Evolutionary conservation across 768 basidiomycete species (phyloP), one percentile per base, ranked within the genome.

Genomic region (Sporobolomyces pararoseus): DNA sequence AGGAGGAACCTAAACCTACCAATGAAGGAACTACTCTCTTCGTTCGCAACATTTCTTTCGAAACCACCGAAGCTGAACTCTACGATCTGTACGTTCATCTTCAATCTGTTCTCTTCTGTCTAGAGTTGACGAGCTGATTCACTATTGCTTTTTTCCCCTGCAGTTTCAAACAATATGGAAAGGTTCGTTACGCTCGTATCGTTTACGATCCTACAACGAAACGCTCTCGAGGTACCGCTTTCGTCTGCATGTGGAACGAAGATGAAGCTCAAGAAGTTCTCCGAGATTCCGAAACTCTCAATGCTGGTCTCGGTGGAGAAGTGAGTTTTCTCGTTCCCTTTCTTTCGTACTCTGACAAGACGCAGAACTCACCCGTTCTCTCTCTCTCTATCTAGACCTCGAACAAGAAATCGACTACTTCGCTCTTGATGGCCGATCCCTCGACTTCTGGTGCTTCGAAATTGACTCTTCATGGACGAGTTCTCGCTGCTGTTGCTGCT

Each of bases 161-260:
- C 73, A 96, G 94, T 34, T 96, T 99, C 82, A 89, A 92, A 29
- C 81, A 86, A 1, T 98, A 94, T 78, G 96, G 96, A 0, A 88
- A 91, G 7, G 82, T 99, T 23, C 89, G 93, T 29, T 99, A 98
- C 78, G 93, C 90, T 6, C 86, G 91, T 27, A 89, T 98, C 60
- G 89, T 94, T 0, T 82, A 92, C 79, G 96, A 98, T 74, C 83
- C 82, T 10, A 85, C 83, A 2, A 91, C 88, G 1, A 90, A 88
- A 23, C 87, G 93, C 53, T 92, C 95, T 29, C 84, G 92, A 53
- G 96, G 96, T 31, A 95, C 93, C 9, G 96, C 93, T 4, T 99
- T 99, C 77, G 92, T 88, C 3, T 97, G 93, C 78, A 97, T 95
- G 81, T 97, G 95, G 93, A 91, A 94, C 66, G 86, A 84, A 69